Evolutionary conservation across 2,329 filamentous ascomycete species (phyloP), one percentile per base, ranked within the genome.

Genomic region (Phaeosphaeria sp.): DNA sequence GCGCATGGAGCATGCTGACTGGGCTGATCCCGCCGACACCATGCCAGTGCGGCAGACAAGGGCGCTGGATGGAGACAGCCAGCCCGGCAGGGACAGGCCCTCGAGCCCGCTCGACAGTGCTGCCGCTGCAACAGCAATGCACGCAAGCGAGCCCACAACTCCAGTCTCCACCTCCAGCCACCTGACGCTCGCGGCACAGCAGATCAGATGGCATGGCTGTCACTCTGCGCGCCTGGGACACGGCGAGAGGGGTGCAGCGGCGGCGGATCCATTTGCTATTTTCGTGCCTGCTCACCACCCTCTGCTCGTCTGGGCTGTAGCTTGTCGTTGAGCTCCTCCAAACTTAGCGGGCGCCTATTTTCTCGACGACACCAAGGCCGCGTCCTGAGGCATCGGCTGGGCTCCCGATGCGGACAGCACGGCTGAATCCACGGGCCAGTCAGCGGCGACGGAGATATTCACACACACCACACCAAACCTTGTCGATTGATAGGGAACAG

Each of bases 331-430:
- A 48, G 48, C 59, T 55, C 11, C 57, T 65, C 71, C 66, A 68
- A 63, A 60, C 56, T 68, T 74, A 74, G 72, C 68, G 72, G 73
- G 69, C 72, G 73, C 72, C 72, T 75, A 74, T 67, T 67, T 66
- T 71, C n/a, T 68, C 64, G 64, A 63, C 61, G 11, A 55, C 44
- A 45, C 42, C 55, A 56, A 36, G 30, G 60, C 64, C 64, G 61
- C 67, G 66, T 64, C 61, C 70, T 68, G 61, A 67, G 64, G 65
- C 65, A 64, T 64, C 71, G 73, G 69, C 70, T 68, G 67, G 62
- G 63, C 57, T 65, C 68, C 71, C 71, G 74, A 77, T 76, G 71
- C 71, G 69, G 66, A 74, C 67, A 66, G 67, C 67, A 73, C 72
- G 73, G 72, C 71, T 72, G 68, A 74, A 73, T 68, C 49, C 15